Percentiles rank a stretch among this genome's conserved stretches.
Conservation (phyloP, 2,329 filamentous ascomycete genomes). For the Westerdykella aurantiaca region DNA sequence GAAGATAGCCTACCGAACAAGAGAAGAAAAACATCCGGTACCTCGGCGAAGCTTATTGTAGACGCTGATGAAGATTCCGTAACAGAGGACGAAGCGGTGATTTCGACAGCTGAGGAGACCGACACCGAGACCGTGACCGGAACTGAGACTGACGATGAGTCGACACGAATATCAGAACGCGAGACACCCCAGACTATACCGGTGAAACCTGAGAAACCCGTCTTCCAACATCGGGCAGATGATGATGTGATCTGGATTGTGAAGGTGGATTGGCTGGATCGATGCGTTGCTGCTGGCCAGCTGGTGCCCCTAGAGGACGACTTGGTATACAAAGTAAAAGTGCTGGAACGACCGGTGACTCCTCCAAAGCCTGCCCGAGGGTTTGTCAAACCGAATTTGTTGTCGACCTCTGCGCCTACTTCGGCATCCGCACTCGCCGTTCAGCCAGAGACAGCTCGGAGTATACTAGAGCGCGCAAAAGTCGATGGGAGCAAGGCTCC, state of each 20-base stretch:
- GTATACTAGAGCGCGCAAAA: conserved; percentile 52
- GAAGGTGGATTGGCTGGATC: conserved; percentile 50
- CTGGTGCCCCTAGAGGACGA: conserved; percentile 46
- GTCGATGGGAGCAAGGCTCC: conserved; percentile 37
- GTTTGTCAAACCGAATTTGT: not conserved
- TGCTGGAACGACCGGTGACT: conserved; percentile 31
- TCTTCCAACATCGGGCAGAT: conserved; percentile 13
- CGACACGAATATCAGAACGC: not conserved
- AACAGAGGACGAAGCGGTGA: conserved; percentile 16
- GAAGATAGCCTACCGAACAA: conserved; percentile 12
- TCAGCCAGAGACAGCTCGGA: conserved; percentile 14
- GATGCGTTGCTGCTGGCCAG: conserved; percentile 41
- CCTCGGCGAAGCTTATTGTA: conserved; percentile 5
- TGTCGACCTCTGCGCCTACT: conserved; percentile 2
- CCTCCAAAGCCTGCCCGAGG: not conserved
- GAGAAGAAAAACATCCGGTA: conserved; percentile 11
- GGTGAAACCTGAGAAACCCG: conserved; percentile 2
- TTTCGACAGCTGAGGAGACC: conserved; percentile 3
- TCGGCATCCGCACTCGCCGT: conserved; percentile 19
- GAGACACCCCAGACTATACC: not conserved
- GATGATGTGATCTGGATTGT: conserved; percentile 45
- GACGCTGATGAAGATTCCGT: conserved; percentile 15
- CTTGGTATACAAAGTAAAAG: conserved; percentile 48
- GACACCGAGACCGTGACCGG: conserved; percentile 10
- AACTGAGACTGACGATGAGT: conserved; percentile 13